Evolutionary conservation across 345 rosid species (phyloP).

Genomic region (Anastatica hierochuntica): DNA sequence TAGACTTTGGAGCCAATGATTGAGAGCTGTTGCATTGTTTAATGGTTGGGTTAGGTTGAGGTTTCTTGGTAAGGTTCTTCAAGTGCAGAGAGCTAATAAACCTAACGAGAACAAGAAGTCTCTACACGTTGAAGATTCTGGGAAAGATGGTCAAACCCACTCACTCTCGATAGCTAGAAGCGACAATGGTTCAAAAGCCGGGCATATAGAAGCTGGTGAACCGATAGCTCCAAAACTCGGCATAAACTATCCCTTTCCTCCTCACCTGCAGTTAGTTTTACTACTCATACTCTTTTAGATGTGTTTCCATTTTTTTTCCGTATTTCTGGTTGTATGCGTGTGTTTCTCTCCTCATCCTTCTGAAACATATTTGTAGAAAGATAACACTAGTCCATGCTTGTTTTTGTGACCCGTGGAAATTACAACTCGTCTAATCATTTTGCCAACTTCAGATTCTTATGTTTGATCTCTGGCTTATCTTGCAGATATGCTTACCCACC

Average conservation of each 20-base stretch:
- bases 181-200: slow-evolving; percentile 28
- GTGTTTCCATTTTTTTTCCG: background rate
- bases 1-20: background rate
- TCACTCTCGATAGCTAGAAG: slow-evolving; percentile 22
- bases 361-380: too few species aligned
- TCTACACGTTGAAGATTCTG: slow-evolving; percentile 28
- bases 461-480: slow-evolving; percentile 3
- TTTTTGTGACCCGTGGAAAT: background rate
- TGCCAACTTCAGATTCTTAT: background rate
- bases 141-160: slow-evolving; percentile 26
- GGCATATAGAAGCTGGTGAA: slow-evolving; percentile 33
- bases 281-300: background rate
- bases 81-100: slow-evolving; percentile 66
- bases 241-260: slow-evolving; percentile 88
- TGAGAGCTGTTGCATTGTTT: slow-evolving; percentile 10
- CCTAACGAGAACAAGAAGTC: slow-evolving; percentile 34
- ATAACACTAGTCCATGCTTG: background rate
- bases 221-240: slow-evolving; percentile 87
- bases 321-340: background rate
- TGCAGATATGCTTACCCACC: slow-evolving; percentile 95
- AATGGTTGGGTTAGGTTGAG: slow-evolving; percentile 48
- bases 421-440: background rate
- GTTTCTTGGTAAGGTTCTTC: slow-evolving; percentile 86
- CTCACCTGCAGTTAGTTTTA: slow-evolving; percentile 63
- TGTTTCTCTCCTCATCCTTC: slow-evolving; percentile 8